A percentile compares a stretch with the other conserved stretches of the same genome.
Evolutionary conservation across 306 rosid species (phyloP).

Genomic region (Sophora flavescens): DNA sequence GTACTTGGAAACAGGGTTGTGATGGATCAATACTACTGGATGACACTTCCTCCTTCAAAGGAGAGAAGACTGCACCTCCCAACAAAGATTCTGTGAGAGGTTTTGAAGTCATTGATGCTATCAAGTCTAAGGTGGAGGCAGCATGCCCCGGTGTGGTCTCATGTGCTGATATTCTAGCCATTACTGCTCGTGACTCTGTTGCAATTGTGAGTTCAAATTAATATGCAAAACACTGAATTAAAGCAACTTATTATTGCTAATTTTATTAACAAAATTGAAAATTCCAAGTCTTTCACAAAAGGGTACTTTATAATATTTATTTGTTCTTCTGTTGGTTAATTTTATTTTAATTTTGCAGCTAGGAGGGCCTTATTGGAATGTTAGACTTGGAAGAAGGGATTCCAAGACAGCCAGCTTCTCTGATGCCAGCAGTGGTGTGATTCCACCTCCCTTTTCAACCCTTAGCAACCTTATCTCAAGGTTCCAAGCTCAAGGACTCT

Average conservation of each 20-base stretch:
- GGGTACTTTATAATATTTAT: neutral
- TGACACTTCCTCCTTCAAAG: slow-evolving; percentile 60
- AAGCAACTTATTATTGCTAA: neutral
- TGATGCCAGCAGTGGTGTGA: slow-evolving; percentile 59
- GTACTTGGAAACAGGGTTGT: slow-evolving; percentile 68
- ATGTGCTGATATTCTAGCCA: slow-evolving; percentile 82
- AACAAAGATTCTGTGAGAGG: slow-evolving; percentile 68
- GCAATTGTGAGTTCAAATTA: slow-evolving; percentile 57
- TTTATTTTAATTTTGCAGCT: slow-evolving; percentile 52
- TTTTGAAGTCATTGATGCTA: slow-evolving; percentile 64
- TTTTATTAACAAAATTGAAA: neutral
- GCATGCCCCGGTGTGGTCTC: slow-evolving; percentile 80
- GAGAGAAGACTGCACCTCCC: slow-evolving; percentile 82
- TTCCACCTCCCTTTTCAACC: slow-evolving; percentile 61
- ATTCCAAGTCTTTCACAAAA: neutral
- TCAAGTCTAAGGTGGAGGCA: slow-evolving; percentile 70
- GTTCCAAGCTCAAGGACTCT: slow-evolving; percentile 69
- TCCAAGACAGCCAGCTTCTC: slow-evolving; percentile 64
- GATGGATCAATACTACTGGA: slow-evolving; percentile 83
- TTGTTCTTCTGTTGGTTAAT: neutral
- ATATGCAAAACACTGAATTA: neutral
- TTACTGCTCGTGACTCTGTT: slow-evolving; percentile 85
- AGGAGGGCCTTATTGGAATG: slow-evolving; percentile 86
- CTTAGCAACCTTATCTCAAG: slow-evolving; percentile 56
- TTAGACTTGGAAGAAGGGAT: slow-evolving; percentile 94